Conservation (phyloP, 331 rosid species). For the Spiraea crenata region DNA sequence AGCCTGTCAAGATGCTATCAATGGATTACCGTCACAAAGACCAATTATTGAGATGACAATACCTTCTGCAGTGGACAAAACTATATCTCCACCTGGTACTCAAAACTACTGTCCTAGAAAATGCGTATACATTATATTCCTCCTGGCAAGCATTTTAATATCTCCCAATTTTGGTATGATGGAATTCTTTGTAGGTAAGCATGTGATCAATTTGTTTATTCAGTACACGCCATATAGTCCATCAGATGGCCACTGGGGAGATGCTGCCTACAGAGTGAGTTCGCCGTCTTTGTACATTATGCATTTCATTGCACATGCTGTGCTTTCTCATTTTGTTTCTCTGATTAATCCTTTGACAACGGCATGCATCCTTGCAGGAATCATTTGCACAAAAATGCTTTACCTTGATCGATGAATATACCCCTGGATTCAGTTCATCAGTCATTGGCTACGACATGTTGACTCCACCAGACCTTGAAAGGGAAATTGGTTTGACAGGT, state of each 20-base stretch:
- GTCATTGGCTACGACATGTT: constrained; percentile 84
- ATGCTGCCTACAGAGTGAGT: constrained; percentile 71
- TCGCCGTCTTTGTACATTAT: background rate
- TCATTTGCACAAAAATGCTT: constrained; percentile 76
- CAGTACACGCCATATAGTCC: constrained; percentile 93
- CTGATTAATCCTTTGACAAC: background rate
- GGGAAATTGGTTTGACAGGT: constrained; percentile 94
- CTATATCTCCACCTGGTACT: constrained; percentile 91
- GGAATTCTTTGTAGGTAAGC: constrained; percentile 56
- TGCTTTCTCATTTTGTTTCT: background rate
- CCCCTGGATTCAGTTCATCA: constrained; percentile 83
- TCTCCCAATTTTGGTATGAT: background rate
- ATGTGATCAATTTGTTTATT: constrained; percentile 79
- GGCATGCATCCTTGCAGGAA: constrained; percentile 46
- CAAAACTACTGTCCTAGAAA: background rate
- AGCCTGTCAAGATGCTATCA: constrained; percentile 78
- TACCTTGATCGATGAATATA: constrained; percentile 74
- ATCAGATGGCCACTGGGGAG: constrained; percentile 79
- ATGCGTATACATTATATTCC: background rate
- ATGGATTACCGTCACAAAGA: constrained; percentile 79
- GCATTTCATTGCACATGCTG: constrained; percentile 1
- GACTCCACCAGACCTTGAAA: constrained; percentile 96
- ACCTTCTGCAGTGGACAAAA: constrained; percentile 85
- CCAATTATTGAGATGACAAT: constrained; percentile 93
- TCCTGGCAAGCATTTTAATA: background rate